phyloP scores from a whole-genome alignment of 306 rosid genomes.

The Abrus precatorius region DNA sequence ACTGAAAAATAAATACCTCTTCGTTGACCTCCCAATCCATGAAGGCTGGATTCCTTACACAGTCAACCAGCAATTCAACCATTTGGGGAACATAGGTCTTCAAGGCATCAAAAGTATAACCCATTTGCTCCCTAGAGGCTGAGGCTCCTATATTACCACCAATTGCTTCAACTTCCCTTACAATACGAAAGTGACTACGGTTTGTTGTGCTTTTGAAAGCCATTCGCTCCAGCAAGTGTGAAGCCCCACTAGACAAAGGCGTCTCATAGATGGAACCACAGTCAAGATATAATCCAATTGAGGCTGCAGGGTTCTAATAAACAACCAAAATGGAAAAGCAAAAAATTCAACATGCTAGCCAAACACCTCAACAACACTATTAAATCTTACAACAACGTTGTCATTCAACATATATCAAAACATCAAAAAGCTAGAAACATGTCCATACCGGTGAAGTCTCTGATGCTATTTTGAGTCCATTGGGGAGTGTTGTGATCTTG shows the following conservation, averaged over 20 bases:
- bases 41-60: constrained; percentile 90
- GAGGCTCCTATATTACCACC: constrained; percentile 92
- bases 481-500: constrained; percentile 76
- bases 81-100: constrained; percentile 92
- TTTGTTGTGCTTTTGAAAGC: constrained; percentile 96
- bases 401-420: constrained; percentile 22
- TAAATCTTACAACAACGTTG: background rate
- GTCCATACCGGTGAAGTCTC: constrained; percentile 71
- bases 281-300: constrained; percentile 84
- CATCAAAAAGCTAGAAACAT: constrained; percentile 18
- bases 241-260: constrained; percentile 78
- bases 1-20: constrained; percentile 69
- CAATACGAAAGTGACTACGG: constrained; percentile 91
- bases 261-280: constrained; percentile 95
- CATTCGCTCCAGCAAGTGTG: constrained; percentile 92
- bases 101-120: constrained; percentile 92
- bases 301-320: constrained; percentile 90
- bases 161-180: constrained; percentile 96
- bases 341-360: constrained; percentile 31
- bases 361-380: constrained; percentile 19
- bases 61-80: constrained; percentile 91
- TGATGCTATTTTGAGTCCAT: constrained; percentile 88
- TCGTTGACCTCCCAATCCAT: constrained; percentile 97
- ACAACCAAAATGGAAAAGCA: constrained; percentile 40
- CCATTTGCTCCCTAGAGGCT: constrained; percentile 97